Evolutionary conservation across 352 stramenopile species (phyloP).

Genomic region (Phytophthora vignae): DNA sequence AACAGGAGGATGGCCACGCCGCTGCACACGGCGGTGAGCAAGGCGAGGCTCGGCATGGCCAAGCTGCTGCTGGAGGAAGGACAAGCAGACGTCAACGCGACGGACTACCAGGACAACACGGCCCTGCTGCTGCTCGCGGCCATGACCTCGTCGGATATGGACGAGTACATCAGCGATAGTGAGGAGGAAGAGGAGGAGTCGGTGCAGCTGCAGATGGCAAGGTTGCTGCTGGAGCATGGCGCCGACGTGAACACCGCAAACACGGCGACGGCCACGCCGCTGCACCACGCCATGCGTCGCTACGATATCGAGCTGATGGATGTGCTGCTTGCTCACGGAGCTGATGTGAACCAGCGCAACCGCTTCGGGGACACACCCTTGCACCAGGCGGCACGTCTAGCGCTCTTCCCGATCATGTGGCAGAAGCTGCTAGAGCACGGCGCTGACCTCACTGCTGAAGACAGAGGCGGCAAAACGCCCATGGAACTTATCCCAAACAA

Average conservation of each 20-base stretch:
- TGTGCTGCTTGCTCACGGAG: constrained; percentile 35
- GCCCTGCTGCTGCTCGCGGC: constrained; percentile 32
- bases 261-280: constrained; percentile 20
- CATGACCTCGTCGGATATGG: constrained; percentile 40
- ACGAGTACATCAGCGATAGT: constrained; percentile 33
- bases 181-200: constrained; percentile 29
- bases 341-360: constrained; percentile 41
- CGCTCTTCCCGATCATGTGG: constrained; percentile 41
- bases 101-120: constrained; percentile 41
- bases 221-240: constrained; percentile 30
- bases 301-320: constrained; percentile 45
- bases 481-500: constrained; percentile 45
- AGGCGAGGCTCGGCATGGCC: constrained; percentile 30
- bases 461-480: constrained; percentile 34
- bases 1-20: constrained; percentile 26
- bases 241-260: constrained; percentile 42
- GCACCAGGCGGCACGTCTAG: constrained; percentile 39
- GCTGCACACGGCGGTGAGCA: constrained; percentile 41
- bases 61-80: constrained; percentile 39
- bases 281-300: constrained; percentile 43
- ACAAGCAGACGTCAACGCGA: constrained; percentile 32
- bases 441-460: constrained; percentile 26
- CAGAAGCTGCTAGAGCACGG: constrained; percentile 35
- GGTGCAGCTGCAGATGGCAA: constrained; percentile 34
- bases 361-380: constrained; percentile 44